Percentiles rank a stretch among this genome's conserved stretches.
phyloP scores from a whole-genome alignment of 2,329 filamentous ascomycete genomes.

The Ascochyta clinopodiicola region DNA sequence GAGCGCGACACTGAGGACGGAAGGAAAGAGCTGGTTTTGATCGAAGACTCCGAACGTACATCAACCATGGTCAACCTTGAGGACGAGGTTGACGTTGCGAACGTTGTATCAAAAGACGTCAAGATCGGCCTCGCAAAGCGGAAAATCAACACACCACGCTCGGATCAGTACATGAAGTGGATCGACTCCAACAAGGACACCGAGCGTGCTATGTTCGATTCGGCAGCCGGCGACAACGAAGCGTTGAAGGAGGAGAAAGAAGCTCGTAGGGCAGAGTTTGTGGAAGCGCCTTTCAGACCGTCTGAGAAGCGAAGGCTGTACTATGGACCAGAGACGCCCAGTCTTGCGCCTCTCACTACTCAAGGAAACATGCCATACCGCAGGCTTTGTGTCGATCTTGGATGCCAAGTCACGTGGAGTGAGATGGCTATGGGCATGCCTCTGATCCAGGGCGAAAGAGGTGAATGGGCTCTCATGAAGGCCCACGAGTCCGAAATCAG shows the following conservation, averaged over 20 bases:
- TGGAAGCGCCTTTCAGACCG: conserved; percentile 85
- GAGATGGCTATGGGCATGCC: conserved; percentile 97
- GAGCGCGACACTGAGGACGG: conserved; percentile 82
- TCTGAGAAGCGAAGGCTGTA: conserved; percentile 95
- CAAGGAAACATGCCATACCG: conserved; percentile 97
- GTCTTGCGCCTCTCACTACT: conserved; percentile 92
- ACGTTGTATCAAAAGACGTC: conserved; percentile 71
- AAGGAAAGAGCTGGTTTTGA: conserved; percentile 77
- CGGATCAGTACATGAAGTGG: conserved; percentile 80
- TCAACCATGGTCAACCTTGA: conserved; percentile 53
- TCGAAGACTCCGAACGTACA: conserved; percentile 62
- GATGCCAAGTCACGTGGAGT: conserved; percentile 92
- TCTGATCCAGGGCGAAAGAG: conserved; percentile 84
- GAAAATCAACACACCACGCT: conserved; percentile 71
- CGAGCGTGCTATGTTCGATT: conserved; percentile 43
- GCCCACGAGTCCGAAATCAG: conserved; percentile 82
- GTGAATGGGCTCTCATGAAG: conserved; percentile 94
- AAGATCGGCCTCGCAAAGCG: conserved; percentile 80
- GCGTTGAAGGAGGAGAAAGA: conserved; percentile 49
- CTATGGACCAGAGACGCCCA: conserved; percentile 91
- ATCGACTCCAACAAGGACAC: conserved; percentile 67
- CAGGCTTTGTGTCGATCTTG: conserved; percentile 84
- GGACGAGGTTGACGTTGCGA: conserved; percentile 70
- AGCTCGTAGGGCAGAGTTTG: conserved; percentile 79
- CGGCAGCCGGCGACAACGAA: conserved; percentile 44